Conservation (phyloP, 2,329 filamentous ascomycete genomes). For the Arthrobotrys iridis region DNA sequence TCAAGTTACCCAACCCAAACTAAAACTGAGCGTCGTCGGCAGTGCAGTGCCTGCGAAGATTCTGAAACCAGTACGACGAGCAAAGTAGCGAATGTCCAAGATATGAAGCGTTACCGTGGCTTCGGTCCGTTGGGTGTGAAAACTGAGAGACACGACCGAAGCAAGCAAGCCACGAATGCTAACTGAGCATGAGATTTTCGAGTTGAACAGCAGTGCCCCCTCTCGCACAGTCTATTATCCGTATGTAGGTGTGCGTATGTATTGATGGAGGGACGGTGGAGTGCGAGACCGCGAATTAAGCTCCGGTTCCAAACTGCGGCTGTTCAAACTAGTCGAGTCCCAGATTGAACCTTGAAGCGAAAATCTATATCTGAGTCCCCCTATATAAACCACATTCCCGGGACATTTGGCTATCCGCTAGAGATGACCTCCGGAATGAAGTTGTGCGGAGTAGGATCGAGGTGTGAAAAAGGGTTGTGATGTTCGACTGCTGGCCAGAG, state of each 20-base stretch:
- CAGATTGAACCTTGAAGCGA: conserved; percentile 41
- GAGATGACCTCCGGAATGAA: background rate
- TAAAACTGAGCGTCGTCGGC: conserved; percentile 7
- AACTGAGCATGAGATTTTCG: background rate
- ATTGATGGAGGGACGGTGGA: background rate
- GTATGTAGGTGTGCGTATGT: background rate
- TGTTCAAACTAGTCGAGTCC: conserved; percentile 43
- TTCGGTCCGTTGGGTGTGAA: background rate
- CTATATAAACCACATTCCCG: conserved; percentile 34
- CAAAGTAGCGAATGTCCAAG: background rate
- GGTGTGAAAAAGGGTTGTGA: background rate
- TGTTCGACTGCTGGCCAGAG: too few relatives aligned
- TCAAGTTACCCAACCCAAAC: conserved; percentile 41
- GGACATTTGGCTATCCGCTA: conserved; percentile 16
- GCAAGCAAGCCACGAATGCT: background rate
- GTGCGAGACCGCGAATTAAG: conserved; percentile 35
- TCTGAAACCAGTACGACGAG: conserved; percentile 33
- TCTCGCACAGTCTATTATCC: background rate
- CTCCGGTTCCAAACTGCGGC: conserved; percentile 33
- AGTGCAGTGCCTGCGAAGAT: conserved; percentile 6
- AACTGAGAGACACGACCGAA: background rate
- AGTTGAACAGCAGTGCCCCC: background rate
- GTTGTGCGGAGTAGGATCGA: background rate
- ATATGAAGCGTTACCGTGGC: background rate
- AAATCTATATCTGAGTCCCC: conserved; percentile 50